These are phyloP conservation scores for Chrysochromulina tobinii DNA, from an alignment of 78 protist species.

Conservation along the genomic window DNA sequence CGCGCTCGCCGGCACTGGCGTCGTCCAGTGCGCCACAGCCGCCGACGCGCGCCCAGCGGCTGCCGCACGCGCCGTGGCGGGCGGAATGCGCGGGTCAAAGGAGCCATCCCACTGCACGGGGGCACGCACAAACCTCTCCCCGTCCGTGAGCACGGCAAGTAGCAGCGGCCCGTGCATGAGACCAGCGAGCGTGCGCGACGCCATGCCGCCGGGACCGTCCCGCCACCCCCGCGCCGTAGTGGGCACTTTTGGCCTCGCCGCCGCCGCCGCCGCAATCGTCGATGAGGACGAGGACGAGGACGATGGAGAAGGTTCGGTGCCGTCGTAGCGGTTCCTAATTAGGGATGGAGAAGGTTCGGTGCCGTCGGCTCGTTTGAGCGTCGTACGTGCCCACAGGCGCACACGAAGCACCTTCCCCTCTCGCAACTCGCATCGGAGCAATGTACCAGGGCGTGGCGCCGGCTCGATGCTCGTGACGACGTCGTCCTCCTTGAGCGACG, in stretches of 20 bases:
- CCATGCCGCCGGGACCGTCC: neutral
- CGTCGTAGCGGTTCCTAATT: too few relatives aligned
- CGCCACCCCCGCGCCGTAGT: too few relatives aligned
- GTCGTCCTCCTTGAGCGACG: too few relatives aligned
- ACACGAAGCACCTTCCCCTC: neutral
- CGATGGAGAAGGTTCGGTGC: too few relatives aligned
- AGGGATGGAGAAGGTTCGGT: too few relatives aligned
- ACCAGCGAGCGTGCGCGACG: neutral
- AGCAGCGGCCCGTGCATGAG: neutral
- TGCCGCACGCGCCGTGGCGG: neutral
- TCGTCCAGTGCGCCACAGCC: neutral
- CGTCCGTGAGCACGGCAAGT: neutral
- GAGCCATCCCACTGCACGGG: too few relatives aligned
- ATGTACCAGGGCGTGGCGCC: neutral
- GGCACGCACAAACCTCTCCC: neutral
- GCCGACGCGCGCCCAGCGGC: neutral
- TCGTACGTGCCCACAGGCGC: neutral
- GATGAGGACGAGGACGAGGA: too few relatives aligned
- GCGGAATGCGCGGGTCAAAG: neutral
- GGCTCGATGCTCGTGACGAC: too few relatives aligned
- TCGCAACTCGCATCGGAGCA: neutral
- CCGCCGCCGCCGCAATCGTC: neutral
- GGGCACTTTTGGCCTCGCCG: neutral
- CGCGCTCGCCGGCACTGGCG: neutral
- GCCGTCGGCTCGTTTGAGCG: too few relatives aligned